Conservation (phyloP, 257 asterid genomes). For the Rehmannia glutinosa region DNA sequence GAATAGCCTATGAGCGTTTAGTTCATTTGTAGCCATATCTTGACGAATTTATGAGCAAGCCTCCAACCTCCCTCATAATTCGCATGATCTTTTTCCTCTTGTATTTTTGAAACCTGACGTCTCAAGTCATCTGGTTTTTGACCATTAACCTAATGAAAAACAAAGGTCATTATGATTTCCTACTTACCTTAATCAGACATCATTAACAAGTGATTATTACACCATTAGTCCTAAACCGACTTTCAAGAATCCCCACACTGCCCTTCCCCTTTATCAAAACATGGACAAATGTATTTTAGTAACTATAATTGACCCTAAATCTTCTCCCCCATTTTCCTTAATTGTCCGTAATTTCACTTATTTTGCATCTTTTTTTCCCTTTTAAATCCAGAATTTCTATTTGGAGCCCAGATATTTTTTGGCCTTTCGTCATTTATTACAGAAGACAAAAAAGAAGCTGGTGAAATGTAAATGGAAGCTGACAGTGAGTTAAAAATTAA, state of each 20-base stretch:
- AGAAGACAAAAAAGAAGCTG: not conserved
- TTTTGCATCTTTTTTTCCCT: not conserved
- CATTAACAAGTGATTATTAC: not conserved
- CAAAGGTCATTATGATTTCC: not conserved
- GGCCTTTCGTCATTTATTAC: slow-evolving; percentile 4
- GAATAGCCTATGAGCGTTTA: too few relatives aligned
- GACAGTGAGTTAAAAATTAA: slow-evolving; percentile 36
- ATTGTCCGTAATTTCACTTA: slow-evolving; percentile 22
- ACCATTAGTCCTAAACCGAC: not conserved
- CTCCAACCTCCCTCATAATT: not conserved
- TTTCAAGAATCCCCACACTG: not conserved
- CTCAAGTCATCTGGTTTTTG: slow-evolving; percentile 23
- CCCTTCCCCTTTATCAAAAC: slow-evolving; percentile 8
- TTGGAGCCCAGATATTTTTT: not conserved
- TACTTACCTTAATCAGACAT: not conserved
- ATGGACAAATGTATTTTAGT: too few relatives aligned
- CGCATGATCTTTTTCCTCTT: not conserved
- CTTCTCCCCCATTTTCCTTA: slow-evolving; percentile 18
- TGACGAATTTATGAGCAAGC: too few relatives aligned
- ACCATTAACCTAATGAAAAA: slow-evolving; percentile 23
- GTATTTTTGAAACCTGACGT: not conserved
- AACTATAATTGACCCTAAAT: slow-evolving; percentile 29
- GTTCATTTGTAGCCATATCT: too few relatives aligned
- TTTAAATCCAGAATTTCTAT: not conserved
- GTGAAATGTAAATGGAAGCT: slow-evolving; percentile 35